Evolutionary conservation across 1,284 basidiomycete species (phyloP).

Genomic region (Ustilago esculenta): DNA sequence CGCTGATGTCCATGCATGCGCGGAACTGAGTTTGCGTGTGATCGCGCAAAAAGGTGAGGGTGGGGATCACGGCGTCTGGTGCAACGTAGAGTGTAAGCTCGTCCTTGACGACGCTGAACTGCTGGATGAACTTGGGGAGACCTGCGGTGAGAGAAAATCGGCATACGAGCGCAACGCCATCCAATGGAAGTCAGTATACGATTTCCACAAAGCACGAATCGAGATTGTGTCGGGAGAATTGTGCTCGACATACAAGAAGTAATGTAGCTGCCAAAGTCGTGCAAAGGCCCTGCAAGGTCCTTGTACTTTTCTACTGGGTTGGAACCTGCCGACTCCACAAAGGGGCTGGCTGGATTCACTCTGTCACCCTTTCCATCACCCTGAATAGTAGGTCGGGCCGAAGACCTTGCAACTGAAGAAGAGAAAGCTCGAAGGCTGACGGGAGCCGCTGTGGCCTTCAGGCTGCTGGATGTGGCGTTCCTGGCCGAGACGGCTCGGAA

Average conservation of each 20-base stretch:
- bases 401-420: conserved; percentile 16
- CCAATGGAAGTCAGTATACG: conserved; percentile 14
- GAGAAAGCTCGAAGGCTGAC: conserved; percentile 29
- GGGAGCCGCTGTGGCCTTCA: conserved; percentile 19
- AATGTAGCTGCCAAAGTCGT: conserved; percentile 66
- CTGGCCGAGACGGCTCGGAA: conserved; percentile 36
- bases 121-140: conserved; percentile 65
- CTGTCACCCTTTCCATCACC: conserved; percentile 58
- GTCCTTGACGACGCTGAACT: conserved; percentile 78
- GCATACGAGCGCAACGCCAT: too few species aligned
- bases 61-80: conserved; percentile 83
- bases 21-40: conserved; percentile 97
- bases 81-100: conserved; percentile 90
- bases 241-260: conserved; percentile 60
- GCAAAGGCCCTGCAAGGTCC: conserved; percentile 49
- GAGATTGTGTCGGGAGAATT: not conserved
- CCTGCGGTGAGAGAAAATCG: conserved; percentile 27
- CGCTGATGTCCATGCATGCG: conserved; percentile 89
- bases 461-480: conserved; percentile 25
- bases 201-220: too few species aligned
- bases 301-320: conserved; percentile 60
- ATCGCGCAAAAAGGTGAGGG: conserved; percentile 92
- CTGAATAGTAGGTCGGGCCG: conserved; percentile 28
- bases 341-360: conserved; percentile 61
- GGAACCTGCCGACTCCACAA: conserved; percentile 53